Conservation (phyloP, 257 asterid species). For the Solanum sitiens region DNA sequence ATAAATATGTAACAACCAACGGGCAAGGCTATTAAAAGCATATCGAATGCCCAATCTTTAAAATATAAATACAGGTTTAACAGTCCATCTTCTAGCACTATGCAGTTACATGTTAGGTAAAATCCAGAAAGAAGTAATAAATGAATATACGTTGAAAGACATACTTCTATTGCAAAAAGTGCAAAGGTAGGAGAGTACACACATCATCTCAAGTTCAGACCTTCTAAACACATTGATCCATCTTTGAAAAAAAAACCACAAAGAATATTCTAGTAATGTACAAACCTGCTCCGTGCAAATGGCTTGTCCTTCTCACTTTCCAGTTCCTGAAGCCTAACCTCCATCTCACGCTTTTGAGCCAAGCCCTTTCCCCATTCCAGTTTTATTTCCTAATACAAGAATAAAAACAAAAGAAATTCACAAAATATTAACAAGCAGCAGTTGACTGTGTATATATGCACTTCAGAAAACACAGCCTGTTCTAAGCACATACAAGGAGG, state of each 20-base stretch:
- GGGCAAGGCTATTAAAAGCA: too few relatives aligned
- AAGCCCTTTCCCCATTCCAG: constrained; percentile 94
- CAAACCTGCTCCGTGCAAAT: constrained; percentile 82
- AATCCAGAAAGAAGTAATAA: too few relatives aligned
- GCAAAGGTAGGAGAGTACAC: not conserved
- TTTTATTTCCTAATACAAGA: constrained; percentile 59
- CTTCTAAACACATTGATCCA: not conserved
- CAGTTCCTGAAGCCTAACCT: constrained; percentile 55
- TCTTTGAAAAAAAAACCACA: not conserved
- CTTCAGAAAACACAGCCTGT: not conserved
- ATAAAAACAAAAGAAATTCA: not conserved
- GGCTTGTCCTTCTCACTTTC: constrained; percentile 91
- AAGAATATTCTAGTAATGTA: not conserved
- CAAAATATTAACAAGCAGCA: not conserved
- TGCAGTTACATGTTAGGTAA: too few relatives aligned
- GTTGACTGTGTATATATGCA: not conserved
- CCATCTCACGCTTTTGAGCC: constrained; percentile 90
- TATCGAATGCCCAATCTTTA: too few relatives aligned
- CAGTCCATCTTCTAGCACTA: too few relatives aligned
- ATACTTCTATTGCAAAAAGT: too few relatives aligned
- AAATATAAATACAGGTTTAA: too few relatives aligned
- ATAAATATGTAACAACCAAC: not conserved
- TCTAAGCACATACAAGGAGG: not conserved
- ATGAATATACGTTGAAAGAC: too few relatives aligned
- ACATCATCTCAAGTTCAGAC: not conserved